Percentiles rank a stretch among this genome's conserved stretches.
phyloP scores from a whole-genome alignment of 2,329 filamentous ascomycete genomes.

The Alternaria incomplexa region DNA sequence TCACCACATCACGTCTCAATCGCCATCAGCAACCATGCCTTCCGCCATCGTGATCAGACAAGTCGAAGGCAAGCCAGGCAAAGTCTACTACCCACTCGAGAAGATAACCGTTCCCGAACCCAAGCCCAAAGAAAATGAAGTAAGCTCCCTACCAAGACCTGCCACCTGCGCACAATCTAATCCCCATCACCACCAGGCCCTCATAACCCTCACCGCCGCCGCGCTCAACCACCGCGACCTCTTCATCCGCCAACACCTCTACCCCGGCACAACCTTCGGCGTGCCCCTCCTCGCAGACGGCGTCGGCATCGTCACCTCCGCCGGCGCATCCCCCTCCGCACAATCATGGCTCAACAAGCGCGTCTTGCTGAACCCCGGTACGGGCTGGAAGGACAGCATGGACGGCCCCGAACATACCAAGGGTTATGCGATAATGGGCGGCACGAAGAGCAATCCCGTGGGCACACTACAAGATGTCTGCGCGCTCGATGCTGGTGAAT shows the following conservation, averaged over 20 bases:
- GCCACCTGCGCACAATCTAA: not conserved
- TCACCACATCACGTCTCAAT: not conserved
- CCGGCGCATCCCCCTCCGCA: slow-evolving; percentile 64
- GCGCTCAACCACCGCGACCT: slow-evolving; percentile 95
- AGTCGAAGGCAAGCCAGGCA: slow-evolving; percentile 80
- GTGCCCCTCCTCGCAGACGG: slow-evolving; percentile 84
- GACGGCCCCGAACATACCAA: slow-evolving; percentile 73
- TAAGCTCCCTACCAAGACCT: slow-evolving; percentile 3
- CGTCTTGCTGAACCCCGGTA: slow-evolving; percentile 79
- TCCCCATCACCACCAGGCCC: slow-evolving; percentile 65
- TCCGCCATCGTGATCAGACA: slow-evolving; percentile 69
- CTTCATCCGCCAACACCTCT: slow-evolving; percentile 90
- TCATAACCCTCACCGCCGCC: slow-evolving; percentile 77
- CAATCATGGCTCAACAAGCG: slow-evolving; percentile 66
- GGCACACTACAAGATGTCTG: slow-evolving; percentile 80
- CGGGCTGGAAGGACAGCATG: slow-evolving; percentile 75
- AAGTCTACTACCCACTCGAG: slow-evolving; percentile 78
- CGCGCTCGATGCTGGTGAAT: slow-evolving; percentile 70
- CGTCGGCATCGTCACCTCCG: slow-evolving; percentile 71
- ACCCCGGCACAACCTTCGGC: slow-evolving; percentile 82
- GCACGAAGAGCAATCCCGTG: slow-evolving; percentile 66
- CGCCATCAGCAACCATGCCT: slow-evolving; percentile 47
- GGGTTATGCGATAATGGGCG: slow-evolving; percentile 71
- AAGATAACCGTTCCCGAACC: slow-evolving; percentile 39
- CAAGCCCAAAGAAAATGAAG: slow-evolving; percentile 40